Base-by-base conservation (phyloP, 2,329 filamentous ascomycete genomes). In the Fusarium sp. region DNA sequence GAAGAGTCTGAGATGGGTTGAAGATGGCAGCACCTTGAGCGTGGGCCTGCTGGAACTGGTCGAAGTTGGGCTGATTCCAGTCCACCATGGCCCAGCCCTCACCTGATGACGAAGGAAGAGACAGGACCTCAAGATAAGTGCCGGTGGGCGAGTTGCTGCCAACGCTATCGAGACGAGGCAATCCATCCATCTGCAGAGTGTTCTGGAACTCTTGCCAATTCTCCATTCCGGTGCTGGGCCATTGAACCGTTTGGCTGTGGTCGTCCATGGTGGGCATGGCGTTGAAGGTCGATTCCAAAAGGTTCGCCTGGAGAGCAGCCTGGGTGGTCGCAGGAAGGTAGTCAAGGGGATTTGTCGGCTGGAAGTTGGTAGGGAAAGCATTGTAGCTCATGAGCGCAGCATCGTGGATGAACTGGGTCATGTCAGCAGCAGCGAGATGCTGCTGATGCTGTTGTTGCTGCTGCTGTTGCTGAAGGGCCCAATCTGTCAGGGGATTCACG, bases 1-100 rank as follows among this genome's bases (percentile, higher is more conserved):
- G 95, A 51, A 98, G 83, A 1, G 94, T 96, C 81, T 97, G 92
- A 65, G 91, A 89, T 3, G 95, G 95, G 80, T 97, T 97, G 84
- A 97, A 96, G 75, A 97, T 94, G 70, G 92, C 90, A 40, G 83
- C 78, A 65, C 83, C 87, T 51, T 87, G 86, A 7, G 76, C 74
- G 44, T 86, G 85, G 40, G 82, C 77, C 59, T 83, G 82, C 49
- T 79, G 77, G 61, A 80, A 80, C 71, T 95, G 92, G 71, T 92
- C 89, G 37, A 80, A 73, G 50, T 90, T 91, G 64, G 88, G 90
- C 62, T 90, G 88, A 62, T 90, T 90, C 76, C 88, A 87, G 69
- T 96, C 92, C 58, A 97, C 89, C 70, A 92, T 87, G 50, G 88
- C 89, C 94, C 94, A 98, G 59, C 93, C 92, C 72, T 94, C 92